Conservation (phyloP, 2,329 filamentous ascomycete species). For the Penicillium sp. region DNA sequence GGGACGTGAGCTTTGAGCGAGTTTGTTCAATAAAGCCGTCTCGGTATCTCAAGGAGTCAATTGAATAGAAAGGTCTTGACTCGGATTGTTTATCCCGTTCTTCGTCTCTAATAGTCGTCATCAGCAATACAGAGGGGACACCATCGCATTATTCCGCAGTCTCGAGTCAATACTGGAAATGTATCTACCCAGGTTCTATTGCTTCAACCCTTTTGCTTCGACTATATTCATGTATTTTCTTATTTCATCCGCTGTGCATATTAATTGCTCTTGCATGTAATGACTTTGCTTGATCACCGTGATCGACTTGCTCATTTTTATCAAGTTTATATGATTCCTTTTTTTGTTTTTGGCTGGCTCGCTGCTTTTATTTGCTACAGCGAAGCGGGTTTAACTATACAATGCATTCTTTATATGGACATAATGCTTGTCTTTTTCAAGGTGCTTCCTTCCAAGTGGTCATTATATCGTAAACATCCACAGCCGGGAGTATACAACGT, state of each 20-base stretch:
- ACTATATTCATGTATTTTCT: slow-evolving; percentile 10
- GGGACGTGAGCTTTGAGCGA: slow-evolving; percentile 26
- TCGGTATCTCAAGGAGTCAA: neutral
- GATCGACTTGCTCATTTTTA: slow-evolving; percentile 3
- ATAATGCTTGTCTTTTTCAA: neutral
- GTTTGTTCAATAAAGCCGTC: too few relatives aligned
- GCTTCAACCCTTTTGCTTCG: neutral
- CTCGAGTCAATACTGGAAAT: neutral
- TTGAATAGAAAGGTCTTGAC: neutral
- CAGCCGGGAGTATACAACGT: neutral
- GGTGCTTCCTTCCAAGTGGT: neutral
- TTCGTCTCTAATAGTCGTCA: neutral
- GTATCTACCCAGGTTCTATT: neutral
- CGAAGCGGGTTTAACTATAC: slow-evolving; percentile 11
- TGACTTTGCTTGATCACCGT: neutral
- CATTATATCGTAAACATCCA: neutral
- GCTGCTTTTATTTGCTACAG: slow-evolving; percentile 8
- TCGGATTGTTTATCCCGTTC: neutral
- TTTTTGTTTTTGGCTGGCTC: neutral
- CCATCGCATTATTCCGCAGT: neutral
- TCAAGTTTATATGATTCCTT: slow-evolving; percentile 5
- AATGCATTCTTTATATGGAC: slow-evolving; percentile 10
- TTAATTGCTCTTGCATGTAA: slow-evolving; percentile 7
- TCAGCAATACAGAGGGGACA: neutral
- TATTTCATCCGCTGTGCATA: slow-evolving; percentile 5